Evolutionary conservation across 108 stramenopile species (phyloP).

Genomic region (Nitzschia sp.): DNA sequence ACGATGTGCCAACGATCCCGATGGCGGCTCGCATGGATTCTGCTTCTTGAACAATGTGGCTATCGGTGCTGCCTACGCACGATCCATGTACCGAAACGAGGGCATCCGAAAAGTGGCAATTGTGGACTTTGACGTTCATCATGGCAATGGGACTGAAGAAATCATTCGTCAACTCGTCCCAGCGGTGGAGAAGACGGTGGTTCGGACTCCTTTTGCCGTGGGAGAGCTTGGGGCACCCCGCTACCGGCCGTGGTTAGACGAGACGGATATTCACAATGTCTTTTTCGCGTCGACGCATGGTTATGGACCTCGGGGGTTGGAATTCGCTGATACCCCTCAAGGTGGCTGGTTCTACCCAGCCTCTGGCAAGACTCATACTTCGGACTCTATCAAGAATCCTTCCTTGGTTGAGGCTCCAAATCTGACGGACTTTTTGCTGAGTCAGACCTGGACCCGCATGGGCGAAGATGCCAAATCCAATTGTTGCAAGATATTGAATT

Average conservation of each 20-base stretch:
- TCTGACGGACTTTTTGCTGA: conserved; percentile 75
- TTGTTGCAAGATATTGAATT: conserved; percentile 88
- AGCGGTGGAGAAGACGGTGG: conserved; percentile 61
- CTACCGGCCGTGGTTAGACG: conserved; percentile 93
- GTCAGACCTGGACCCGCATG: conserved; percentile 86
- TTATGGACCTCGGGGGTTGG: conserved; percentile 83
- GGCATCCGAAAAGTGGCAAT: conserved; percentile 87
- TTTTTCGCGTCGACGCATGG: conserved; percentile 94
- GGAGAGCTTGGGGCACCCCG: conserved; percentile 62
- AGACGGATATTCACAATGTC: conserved; percentile 87
- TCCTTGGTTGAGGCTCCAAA: conserved; percentile 70
- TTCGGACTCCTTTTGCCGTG: conserved; percentile 82
- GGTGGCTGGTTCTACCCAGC: conserved; percentile 93
- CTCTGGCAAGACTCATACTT: conserved; percentile 69
- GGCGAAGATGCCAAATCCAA: conserved; percentile 77
- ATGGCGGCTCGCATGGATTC: conserved; percentile 93
- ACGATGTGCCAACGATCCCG: conserved; percentile 85
- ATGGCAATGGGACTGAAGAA: conserved; percentile 96
- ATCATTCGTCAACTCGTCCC: conserved; percentile 90
- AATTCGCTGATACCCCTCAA: conserved; percentile 49
- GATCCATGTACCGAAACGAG: conserved; percentile 84
- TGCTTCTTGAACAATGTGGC: conserved; percentile 99
- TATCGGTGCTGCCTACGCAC: conserved; percentile 97
- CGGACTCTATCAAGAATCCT: conserved; percentile 63
- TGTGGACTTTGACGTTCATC: conserved; percentile 94